A percentile compares a stretch with the other conserved stretches of the same genome.
Conservation (phyloP, 495 filamentous ascomycete species). For the Xylaria venustula region DNA sequence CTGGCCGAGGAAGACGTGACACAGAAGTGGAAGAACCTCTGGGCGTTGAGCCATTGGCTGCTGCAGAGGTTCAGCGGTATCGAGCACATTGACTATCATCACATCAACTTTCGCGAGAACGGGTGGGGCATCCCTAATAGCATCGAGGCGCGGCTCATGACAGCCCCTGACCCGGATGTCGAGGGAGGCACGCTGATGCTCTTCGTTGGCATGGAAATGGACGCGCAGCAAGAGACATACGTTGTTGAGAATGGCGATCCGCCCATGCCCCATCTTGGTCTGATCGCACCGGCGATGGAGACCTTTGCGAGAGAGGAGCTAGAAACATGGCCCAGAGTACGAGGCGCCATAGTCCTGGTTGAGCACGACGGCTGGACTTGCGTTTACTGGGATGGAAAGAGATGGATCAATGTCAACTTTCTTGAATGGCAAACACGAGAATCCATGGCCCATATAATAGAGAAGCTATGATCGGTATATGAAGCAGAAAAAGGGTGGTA, state of each 20-base stretch:
- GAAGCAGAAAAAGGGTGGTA: neutral
- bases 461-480: neutral
- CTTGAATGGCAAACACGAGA: slow-evolving; percentile 1
- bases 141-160: no score
- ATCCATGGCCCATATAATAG: neutral
- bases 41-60: neutral
- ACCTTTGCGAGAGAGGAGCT: no score
- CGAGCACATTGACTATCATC: neutral
- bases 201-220: neutral
- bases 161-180: slow-evolving; percentile 3
- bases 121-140: no score
- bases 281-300: no score
- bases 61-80: neutral
- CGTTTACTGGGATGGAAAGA: neutral
- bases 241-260: neutral
- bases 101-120: no score
- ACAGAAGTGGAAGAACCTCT: neutral
- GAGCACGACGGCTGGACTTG: neutral
- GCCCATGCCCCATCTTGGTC: no score
- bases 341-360: slow-evolving; percentile 7
- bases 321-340: no score
- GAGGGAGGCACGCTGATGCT: neutral
- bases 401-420: slow-evolving; percentile 12
- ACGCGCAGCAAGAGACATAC: neutral
- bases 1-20: neutral